Evolutionary conservation across 805 yeast genomes (phyloP).

Genomic region (Cephaloascus fragrans): DNA sequence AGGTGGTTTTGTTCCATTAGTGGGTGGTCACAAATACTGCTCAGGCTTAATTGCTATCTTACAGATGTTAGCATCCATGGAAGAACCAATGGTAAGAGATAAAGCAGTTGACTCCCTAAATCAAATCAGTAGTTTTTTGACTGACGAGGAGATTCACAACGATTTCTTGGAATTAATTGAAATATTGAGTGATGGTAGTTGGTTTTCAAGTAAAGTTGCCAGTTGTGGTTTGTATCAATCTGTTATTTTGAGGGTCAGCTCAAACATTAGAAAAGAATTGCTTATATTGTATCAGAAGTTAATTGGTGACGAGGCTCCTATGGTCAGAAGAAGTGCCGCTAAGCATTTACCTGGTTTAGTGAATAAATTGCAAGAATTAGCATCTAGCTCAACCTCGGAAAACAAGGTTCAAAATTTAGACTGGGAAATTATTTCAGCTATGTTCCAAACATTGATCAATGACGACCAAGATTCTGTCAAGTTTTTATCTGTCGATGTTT

Average conservation of each 20-base stretch:
- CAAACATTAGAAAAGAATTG: slow-evolving; percentile 47
- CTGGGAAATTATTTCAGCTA: slow-evolving; percentile 69
- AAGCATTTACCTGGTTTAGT: slow-evolving; percentile 69
- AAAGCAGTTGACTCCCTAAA: slow-evolving; percentile 85
- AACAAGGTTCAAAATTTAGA: slow-evolving; percentile 43
- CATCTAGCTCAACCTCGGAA: slow-evolving; percentile 21
- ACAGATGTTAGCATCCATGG: slow-evolving; percentile 81
- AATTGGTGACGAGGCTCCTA: slow-evolving; percentile 87
- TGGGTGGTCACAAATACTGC: slow-evolving; percentile 67
- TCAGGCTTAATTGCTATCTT: slow-evolving; percentile 50
- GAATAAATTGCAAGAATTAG: slow-evolving; percentile 37
- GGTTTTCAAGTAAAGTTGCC: slow-evolving; percentile 92
- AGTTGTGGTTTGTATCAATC: slow-evolving; percentile 81
- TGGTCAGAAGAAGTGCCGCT: slow-evolving; percentile 96
- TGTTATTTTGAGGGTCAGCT: slow-evolving; percentile 50
- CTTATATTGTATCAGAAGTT: slow-evolving; percentile 60
- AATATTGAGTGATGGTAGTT: slow-evolving; percentile 74
- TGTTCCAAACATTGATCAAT: slow-evolving; percentile 68
- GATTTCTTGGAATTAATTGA: slow-evolving; percentile 70
- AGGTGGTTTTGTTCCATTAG: slow-evolving; percentile 76
- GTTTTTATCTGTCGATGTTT: slow-evolving; percentile 77
- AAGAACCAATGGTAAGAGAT: slow-evolving; percentile 94
- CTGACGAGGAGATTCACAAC: slow-evolving; percentile 51
- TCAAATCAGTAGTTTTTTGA: slow-evolving; percentile 52
- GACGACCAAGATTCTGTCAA: slow-evolving; percentile 96